Evolutionary conservation across 208 protist genomes (phyloP).

Genomic region (Wallacemonas rigidus): DNA sequence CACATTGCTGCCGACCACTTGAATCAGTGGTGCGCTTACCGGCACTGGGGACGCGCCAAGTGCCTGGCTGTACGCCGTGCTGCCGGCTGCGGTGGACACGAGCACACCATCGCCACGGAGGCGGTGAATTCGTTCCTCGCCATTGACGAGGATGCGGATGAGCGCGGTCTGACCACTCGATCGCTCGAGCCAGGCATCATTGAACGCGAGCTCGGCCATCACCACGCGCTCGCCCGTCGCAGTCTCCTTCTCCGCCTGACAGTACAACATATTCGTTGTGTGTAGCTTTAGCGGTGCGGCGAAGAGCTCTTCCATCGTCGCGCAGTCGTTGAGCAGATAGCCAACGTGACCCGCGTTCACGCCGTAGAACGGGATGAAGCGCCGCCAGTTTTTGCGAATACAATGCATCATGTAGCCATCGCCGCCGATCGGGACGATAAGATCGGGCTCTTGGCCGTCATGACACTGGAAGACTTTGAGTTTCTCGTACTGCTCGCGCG

Average conservation of each 20-base stretch:
- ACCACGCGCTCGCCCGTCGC: conserved; percentile 64
- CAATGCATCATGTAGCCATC: conserved; percentile 94
- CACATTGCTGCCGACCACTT: conserved; percentile 90
- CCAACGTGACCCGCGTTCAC: conserved; percentile 91
- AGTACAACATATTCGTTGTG: conserved; percentile 88
- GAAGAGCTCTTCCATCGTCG: conserved; percentile 84
- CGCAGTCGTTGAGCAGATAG: conserved; percentile 84
- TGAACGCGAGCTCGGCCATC: conserved; percentile 87
- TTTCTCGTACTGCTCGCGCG: conserved; percentile 81
- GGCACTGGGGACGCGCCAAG: conserved; percentile 88
- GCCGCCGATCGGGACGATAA: conserved; percentile 90
- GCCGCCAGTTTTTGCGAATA: conserved; percentile 88
- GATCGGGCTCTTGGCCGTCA: conserved; percentile 76
- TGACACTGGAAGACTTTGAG: conserved; percentile 71
- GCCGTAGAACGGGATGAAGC: conserved; percentile 92
- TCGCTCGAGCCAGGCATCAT: conserved; percentile 92
- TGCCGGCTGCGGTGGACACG: conserved; percentile 86
- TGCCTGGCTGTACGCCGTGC: conserved; percentile 88
- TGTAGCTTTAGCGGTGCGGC: conserved; percentile 84
- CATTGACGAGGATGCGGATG: conserved; percentile 89
- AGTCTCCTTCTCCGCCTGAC: conserved; percentile 77
- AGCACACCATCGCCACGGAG: conserved; percentile 89
- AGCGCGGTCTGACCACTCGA: conserved; percentile 88
- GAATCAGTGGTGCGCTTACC: conserved; percentile 84
- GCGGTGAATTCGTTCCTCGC: conserved; percentile 79